A percentile compares a stretch with the other conserved stretches of the same genome.
phyloP scores from a whole-genome alignment of 2,329 filamentous ascomycete genomes.

The Fusarium paranaense region DNA sequence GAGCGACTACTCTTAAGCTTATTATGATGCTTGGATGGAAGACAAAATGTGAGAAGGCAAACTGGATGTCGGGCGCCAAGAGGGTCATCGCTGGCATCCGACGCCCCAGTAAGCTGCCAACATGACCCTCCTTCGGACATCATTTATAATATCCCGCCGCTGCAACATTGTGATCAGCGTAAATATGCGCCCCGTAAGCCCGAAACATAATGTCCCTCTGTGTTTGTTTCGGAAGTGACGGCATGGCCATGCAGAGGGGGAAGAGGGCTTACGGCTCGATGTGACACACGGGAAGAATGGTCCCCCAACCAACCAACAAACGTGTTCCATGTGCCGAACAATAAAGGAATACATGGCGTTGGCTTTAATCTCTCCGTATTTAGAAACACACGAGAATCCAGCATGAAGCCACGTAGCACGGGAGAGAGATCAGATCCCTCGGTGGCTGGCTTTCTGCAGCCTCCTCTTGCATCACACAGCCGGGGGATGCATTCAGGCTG shows the following conservation, averaged over 20 bases:
- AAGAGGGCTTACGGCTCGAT: constrained; percentile 14
- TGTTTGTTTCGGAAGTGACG: constrained; percentile 15
- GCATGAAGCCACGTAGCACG: not conserved
- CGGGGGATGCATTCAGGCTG: not conserved
- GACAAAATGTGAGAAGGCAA: not conserved
- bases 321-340: not conserved
- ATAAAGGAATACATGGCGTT: not conserved
- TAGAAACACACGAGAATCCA: not conserved
- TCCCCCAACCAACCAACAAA: not conserved
- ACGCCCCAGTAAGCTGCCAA: not conserved
- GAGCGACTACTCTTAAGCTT: constrained; percentile 25
- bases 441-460: not conserved
- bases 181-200: not conserved
- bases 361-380: not conserved
- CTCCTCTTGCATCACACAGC: not conserved
- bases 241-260: not conserved
- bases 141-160: not conserved
- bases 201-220: not conserved
- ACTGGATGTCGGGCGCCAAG: constrained; percentile 6
- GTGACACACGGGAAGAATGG: constrained; percentile 5
- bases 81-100: not conserved
- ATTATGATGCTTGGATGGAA: constrained; percentile 22
- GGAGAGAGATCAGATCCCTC: not conserved
- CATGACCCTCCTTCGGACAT: not conserved
- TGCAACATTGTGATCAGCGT: constrained; percentile 7